A percentile compares a stretch with the other conserved stretches of the same genome.
Conservation (phyloP, 2,329 filamentous ascomycete genomes). For the Fusarium sp. region DNA sequence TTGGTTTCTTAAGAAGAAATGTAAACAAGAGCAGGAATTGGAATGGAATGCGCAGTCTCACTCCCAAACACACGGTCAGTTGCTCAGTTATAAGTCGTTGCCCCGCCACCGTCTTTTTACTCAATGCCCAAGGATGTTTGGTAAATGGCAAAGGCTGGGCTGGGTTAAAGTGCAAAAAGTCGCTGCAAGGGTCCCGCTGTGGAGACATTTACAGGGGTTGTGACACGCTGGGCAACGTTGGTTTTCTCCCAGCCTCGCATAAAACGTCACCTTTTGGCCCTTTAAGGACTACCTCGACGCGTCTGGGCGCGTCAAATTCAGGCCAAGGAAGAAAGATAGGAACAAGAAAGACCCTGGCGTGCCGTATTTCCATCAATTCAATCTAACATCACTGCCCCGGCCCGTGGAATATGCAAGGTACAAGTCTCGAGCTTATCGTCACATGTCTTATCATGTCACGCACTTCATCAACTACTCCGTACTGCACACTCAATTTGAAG, state of each 20-base stretch:
- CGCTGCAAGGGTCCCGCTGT: slow-evolving; percentile 31
- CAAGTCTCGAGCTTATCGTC: slow-evolving; percentile 1
- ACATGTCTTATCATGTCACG: not conserved
- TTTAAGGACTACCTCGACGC: slow-evolving; percentile 11
- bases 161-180: slow-evolving; percentile 48
- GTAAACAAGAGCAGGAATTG: slow-evolving; percentile 22
- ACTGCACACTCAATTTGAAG: too few species aligned
- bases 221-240: slow-evolving; percentile 33
- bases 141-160: slow-evolving; percentile 56
- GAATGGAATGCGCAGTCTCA: slow-evolving; percentile 41
- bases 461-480: not conserved
- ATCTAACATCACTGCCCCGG: not conserved
- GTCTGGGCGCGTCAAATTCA: slow-evolving; percentile 29
- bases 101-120: slow-evolving; percentile 61
- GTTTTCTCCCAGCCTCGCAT: slow-evolving; percentile 38
- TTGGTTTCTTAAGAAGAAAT: slow-evolving; percentile 11
- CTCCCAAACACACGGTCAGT: slow-evolving; percentile 15
- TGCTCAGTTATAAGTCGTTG: slow-evolving; percentile 59
- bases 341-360: not conserved
- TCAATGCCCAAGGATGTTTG: slow-evolving; percentile 47
- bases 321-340: not conserved
- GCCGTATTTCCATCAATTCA: slow-evolving; percentile 3
- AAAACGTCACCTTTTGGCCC: slow-evolving; percentile 38
- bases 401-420: slow-evolving; percentile 18
- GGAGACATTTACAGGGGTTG: slow-evolving; percentile 30